phyloP scores from a whole-genome alignment of 139 green algal genomes.

The Pleodorina starrii region DNA sequence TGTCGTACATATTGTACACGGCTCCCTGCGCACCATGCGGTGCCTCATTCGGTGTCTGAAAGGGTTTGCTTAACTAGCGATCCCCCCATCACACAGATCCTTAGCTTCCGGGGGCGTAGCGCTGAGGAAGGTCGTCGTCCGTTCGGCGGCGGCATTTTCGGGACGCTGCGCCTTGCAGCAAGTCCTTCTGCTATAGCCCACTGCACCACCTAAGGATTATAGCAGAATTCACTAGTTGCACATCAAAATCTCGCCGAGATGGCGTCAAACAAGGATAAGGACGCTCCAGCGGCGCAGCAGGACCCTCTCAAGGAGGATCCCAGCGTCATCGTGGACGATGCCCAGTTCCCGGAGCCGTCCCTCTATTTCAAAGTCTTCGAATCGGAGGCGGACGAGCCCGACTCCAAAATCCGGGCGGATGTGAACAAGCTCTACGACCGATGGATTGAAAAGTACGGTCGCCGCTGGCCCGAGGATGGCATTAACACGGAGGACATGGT shows the following conservation, averaged over 20 bases:
- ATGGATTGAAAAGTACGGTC: slow-evolving; percentile 70
- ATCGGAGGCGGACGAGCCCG: slow-evolving; percentile 69
- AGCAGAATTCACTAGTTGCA: background rate
- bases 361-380: slow-evolving; percentile 77
- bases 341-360: slow-evolving; percentile 61
- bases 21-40: too few relatives aligned
- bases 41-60: background rate
- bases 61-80: background rate
- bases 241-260: background rate
- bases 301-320: slow-evolving; percentile 41
- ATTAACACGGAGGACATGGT: slow-evolving; percentile 78
- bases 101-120: slow-evolving; percentile 9
- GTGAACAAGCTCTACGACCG: slow-evolving; percentile 73
- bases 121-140: background rate
- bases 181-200: background rate
- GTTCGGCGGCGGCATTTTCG: slow-evolving; percentile 21
- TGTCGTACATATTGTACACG: too few relatives aligned
- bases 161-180: background rate
- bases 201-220: background rate
- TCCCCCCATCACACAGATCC: background rate
- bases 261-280: slow-evolving; percentile 27
- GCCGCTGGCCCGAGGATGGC: slow-evolving; percentile 74
- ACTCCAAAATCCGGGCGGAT: slow-evolving; percentile 66
- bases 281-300: background rate
- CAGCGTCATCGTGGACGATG: slow-evolving; percentile 9